These are phyloP conservation scores for Metschnikowia bowlesiae DNA, from an alignment of 805 yeast genomes.

Conservation along the genomic window DNA sequence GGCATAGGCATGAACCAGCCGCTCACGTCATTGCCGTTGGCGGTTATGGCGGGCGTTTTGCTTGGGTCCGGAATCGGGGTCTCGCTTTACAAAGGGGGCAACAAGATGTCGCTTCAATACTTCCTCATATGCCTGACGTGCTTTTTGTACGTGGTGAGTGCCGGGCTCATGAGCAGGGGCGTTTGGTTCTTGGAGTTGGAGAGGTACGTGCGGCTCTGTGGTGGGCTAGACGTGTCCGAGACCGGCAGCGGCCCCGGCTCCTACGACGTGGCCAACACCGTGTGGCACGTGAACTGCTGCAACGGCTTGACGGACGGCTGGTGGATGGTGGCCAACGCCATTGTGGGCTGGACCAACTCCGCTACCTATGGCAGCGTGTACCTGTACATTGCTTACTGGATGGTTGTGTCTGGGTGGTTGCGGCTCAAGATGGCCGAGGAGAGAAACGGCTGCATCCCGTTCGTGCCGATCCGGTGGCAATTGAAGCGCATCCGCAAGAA, in stretches of 20 bases:
- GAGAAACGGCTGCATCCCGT: conserved; percentile 33
- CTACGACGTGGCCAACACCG: conserved; percentile 35
- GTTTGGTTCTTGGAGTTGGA: conserved; percentile 43
- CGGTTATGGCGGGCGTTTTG: conserved; percentile 25
- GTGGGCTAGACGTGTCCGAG: conserved; percentile 40
- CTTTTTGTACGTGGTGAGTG: conserved; percentile 41
- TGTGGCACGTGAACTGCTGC: conserved; percentile 47
- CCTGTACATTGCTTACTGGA: conserved; percentile 37
- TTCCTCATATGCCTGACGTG: conserved; percentile 37
- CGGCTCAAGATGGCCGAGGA: conserved; percentile 33
- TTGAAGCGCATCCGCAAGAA: conserved; percentile 46
- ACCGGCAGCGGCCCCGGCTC: conserved; percentile 46
- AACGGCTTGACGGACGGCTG: conserved; percentile 42
- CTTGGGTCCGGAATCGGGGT: conserved; percentile 34
- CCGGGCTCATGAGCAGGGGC: conserved; percentile 42
- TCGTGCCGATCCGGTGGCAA: conserved; percentile 61
- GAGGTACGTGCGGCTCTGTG: conserved; percentile 34
- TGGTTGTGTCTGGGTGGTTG: conserved; percentile 28
- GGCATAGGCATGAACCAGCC: conserved; percentile 25
- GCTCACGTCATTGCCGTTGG: conserved; percentile 18
- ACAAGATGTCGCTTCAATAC: conserved; percentile 39
- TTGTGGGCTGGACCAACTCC: conserved; percentile 44
- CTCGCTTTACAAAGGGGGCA: conserved; percentile 37
- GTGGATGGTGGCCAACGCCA: conserved; percentile 45
- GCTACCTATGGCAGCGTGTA: conserved; percentile 43